Percentiles rank a stretch among this genome's conserved stretches.
Conservation (phyloP, 495 filamentous ascomycete genomes). For the Neurospora sp. region DNA sequence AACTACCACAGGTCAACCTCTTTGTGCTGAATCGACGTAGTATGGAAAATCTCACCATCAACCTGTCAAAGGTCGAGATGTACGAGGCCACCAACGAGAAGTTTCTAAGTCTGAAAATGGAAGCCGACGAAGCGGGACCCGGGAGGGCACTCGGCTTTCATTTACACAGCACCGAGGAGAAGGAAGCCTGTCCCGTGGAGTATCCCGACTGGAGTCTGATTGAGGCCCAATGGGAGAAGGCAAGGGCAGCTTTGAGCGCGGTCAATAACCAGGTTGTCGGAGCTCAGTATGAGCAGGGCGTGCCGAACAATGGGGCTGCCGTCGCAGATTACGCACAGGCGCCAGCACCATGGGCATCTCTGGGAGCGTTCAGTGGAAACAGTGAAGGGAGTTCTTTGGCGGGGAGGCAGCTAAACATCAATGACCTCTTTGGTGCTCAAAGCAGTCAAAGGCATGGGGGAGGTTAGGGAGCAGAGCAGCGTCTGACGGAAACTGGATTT, state of each 20-base stretch:
- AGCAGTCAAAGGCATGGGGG: neutral
- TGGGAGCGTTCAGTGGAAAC: neutral
- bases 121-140: slow-evolving; percentile 10
- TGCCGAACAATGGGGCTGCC: slow-evolving; percentile 2
- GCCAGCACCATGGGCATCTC: neutral
- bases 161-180: neutral
- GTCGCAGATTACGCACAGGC: neutral
- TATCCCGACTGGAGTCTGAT: neutral
- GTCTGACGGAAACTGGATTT: neutral
- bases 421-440: slow-evolving; percentile 21
- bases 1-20: slow-evolving; percentile 22
- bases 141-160: neutral
- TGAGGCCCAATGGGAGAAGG: neutral
- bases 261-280: neutral
- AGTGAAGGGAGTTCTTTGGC: neutral
- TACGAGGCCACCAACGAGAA: slow-evolving; percentile 2
- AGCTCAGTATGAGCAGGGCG: neutral
- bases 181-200: neutral
- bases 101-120: slow-evolving; percentile 34
- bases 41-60: slow-evolving; percentile 32
- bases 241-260: neutral
- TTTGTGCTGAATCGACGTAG: slow-evolving; percentile 39
- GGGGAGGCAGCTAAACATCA: slow-evolving; percentile 20
- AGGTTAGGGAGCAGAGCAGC: neutral
- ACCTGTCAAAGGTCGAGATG: slow-evolving; percentile 22